Conservation (phyloP, 2,329 filamentous ascomycete genomes). For the Colletotrichum sp. region DNA sequence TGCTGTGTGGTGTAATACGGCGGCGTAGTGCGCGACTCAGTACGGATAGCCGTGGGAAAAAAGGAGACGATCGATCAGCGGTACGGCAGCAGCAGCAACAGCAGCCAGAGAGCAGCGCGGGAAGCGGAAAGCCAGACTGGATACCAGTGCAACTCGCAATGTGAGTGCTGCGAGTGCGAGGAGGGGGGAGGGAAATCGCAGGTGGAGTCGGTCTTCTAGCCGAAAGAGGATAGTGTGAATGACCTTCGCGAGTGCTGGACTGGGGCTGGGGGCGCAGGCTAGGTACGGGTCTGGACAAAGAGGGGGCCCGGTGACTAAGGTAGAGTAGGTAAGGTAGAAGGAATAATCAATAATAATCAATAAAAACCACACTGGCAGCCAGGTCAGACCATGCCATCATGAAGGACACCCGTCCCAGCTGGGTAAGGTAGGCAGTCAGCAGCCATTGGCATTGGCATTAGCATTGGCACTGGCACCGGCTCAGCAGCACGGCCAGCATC, state of each 20-base stretch:
- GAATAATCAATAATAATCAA: background rate
- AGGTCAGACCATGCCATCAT: background rate
- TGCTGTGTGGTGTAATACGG: background rate
- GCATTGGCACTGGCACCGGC: background rate
- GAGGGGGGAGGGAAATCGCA: slow-evolving; percentile 5
- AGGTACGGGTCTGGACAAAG: slow-evolving; percentile 10
- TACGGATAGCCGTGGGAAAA: background rate
- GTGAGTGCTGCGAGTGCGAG: background rate
- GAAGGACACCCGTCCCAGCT: background rate
- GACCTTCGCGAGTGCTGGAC: background rate
- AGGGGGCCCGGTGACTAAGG: background rate
- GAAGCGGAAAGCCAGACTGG: background rate
- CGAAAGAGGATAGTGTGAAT: slow-evolving; percentile 12
- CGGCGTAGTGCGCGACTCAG: slow-evolving; percentile 13
- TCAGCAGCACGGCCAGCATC: background rate
- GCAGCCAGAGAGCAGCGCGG: background rate
- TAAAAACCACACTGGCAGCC: background rate
- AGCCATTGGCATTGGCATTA: background rate
- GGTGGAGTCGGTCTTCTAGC: slow-evolving; percentile 12
- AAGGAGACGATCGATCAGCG: slow-evolving; percentile 10
- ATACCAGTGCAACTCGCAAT: background rate
- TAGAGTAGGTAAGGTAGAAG: background rate
- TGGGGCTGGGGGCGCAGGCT: slow-evolving; percentile 2
- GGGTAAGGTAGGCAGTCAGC: background rate
- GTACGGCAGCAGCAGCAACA: background rate